Percentiles rank a stretch among this genome's conserved stretches.
Evolutionary conservation across 331 rosid species (phyloP).

Genomic region (Quercus lobata): DNA sequence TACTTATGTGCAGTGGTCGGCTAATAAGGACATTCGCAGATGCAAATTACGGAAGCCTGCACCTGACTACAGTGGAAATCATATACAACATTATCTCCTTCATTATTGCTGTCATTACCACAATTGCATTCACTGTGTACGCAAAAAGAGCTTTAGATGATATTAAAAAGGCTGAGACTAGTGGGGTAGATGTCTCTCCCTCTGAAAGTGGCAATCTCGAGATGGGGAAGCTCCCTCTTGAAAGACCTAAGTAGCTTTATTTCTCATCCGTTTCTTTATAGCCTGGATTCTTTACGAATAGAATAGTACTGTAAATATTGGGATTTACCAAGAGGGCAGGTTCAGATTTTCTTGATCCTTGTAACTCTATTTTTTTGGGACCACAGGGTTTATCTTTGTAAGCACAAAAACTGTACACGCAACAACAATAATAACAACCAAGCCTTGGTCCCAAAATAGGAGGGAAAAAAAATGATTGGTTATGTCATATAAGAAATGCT

Average conservation of each 20-base stretch:
- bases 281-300: conserved; percentile 12
- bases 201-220: conserved; percentile 38
- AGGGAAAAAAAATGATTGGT: not conserved
- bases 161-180: conserved; percentile 52
- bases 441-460: no score
- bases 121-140: conserved; percentile 70
- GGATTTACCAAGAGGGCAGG: not conserved
- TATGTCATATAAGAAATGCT: not conserved
- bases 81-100: conserved; percentile 79
- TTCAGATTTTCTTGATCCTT: not conserved
- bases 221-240: conserved; percentile 64
- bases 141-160: conserved; percentile 71
- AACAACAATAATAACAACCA: no score
- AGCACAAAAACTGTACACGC: not conserved
- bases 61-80: conserved; percentile 76
- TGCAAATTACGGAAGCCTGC: conserved; percentile 78
- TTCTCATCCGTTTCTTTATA: conserved; percentile 4
- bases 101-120: conserved; percentile 59
- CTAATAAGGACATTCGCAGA: conserved; percentile 75
- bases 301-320: not conserved
- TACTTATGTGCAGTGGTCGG: conserved; percentile 65
- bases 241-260: conserved; percentile 33
- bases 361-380: not conserved
- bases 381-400: not conserved
- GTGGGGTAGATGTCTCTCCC: conserved; percentile 39